Percentiles rank a stretch among this genome's conserved stretches.
phyloP scores from a whole-genome alignment of 2,329 filamentous ascomycete species.

The Pseudocercospora pini-densiflorae region DNA sequence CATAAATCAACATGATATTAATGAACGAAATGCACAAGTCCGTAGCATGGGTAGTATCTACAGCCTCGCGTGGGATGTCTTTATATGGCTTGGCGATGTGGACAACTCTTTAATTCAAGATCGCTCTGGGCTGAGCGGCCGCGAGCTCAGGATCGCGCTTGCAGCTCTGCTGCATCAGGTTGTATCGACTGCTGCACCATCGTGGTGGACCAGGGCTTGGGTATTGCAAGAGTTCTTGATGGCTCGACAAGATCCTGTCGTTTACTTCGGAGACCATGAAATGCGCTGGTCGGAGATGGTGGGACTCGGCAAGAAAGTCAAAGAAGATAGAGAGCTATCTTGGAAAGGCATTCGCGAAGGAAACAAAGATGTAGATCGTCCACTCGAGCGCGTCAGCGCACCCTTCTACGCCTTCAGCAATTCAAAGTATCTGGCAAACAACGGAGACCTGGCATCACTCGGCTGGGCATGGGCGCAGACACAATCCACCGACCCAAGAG shows the following conservation, averaged over 20 bases:
- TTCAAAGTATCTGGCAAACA: background rate
- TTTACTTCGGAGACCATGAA: background rate
- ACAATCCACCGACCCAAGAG: conserved; percentile 7
- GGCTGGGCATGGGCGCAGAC: background rate
- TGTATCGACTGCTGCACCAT: background rate
- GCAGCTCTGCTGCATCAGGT: background rate
- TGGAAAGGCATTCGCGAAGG: background rate
- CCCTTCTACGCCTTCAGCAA: background rate
- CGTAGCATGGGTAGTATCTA: conserved; percentile 9
- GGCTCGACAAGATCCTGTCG: background rate
- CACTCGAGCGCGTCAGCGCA: background rate
- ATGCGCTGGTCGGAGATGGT: background rate
- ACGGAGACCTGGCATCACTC: background rate
- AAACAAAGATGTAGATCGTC: background rate
- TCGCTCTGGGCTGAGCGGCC: background rate
- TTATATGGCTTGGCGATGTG: conserved; percentile 11
- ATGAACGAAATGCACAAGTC: conserved; percentile 11
- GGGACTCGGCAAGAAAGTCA: background rate
- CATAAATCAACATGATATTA: conserved; percentile 10
- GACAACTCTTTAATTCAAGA: background rate
- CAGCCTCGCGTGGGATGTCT: background rate
- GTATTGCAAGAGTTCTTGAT: background rate
- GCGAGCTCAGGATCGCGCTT: background rate
- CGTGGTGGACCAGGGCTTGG: background rate
- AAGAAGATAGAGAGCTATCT: background rate